Base-by-base conservation (phyloP, 108 stramenopile genomes). In the Parmales sp. region DNA sequence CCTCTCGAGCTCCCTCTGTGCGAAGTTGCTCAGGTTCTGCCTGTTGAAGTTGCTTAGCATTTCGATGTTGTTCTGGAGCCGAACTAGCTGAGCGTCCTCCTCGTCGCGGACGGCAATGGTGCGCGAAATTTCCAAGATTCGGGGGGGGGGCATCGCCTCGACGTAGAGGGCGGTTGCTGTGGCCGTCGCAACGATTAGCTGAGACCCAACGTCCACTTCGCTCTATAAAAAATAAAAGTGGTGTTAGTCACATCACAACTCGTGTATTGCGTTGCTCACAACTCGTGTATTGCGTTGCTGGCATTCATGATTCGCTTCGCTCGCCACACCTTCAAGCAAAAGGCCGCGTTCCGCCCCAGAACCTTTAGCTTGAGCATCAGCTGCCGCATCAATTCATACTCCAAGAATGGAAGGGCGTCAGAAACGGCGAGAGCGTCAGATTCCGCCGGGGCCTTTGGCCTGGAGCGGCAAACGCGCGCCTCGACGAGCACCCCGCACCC, bases 281-380 rank as follows among this genome's bases (percentile, higher is more conserved):
- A n/a, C n/a, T n/a, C n/a, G n/a, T n/a, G n/a, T n/a, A n/a, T n/a
- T n/a, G n/a, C n/a, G n/a, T n/a, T n/a, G n/a, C n/a, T n/a, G n/a
- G n/a, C n/a, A n/a, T n/a, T n/a, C n/a, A n/a, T n/a, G n/a, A n/a
- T 64, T 1, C n/a, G 2, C 4, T 19, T 6, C 13, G 37, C 43
- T 8, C 7, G 7, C 51, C 7, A 63, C 7, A 28, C 38, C 54
- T 26, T 89, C 37, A 92, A 44, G 50, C 78, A 69, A 70, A 92
- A 94, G 0, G 88, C 93, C 3, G 91, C 91, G 78, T 98, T 95
- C 66, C 90, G 74, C 45, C 95, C 97, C 13, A 92, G 63, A 29
- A 91, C 84, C 69, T 93, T 95, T 28, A 98, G 76, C 75, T 97
- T 96, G 48, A 95, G 81, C 90, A 95, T 94, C 25, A 98, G 79